Evolutionary conservation across 2,329 filamentous ascomycete genomes (phyloP), one percentile per base, ranked within the genome.

Genomic region (Aspergillus calidoustus): DNA sequence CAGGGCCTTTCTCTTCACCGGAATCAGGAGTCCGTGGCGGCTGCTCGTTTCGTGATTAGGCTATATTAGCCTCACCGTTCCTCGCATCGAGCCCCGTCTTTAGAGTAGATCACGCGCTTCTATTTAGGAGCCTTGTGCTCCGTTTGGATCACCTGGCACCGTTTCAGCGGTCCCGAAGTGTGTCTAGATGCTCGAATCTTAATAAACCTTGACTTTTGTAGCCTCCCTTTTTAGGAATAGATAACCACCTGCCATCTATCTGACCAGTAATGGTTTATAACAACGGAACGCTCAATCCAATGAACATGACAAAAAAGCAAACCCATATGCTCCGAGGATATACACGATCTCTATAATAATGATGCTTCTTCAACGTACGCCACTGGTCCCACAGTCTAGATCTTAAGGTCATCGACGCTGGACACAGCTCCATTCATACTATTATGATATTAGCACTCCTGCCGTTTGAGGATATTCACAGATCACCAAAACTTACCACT

Each of bases 401-500:
- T 6, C 47, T 50, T 15, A 8, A 52, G 49, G 50, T 72, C 69
- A 81, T 64, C 79, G 80, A 31, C 82, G 77, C 64, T 83, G 82
- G 48, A 86, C 80, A 66, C 84, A 86, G 68, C 84, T 81, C 84
- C 84, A 86, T 73, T 86, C 83, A 68, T 84, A 85, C 83, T 86
- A 69, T 31, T 19, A 19, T 31, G 31, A 31, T 17, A 59, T 75
- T 64, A 73, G 72, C 56, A 43, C 38, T 23, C 23, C 4, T 60
- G n/a, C 34, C 19, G 38, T 53, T 19, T 19, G 5, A 30, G 3
- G 23, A 38, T 13, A 3, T 28, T 22, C 23, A 9, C 28, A 8
- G 47, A 15, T 41, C 15, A 15, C 3, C 34, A 15, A 11, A 41
- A 86, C 89, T 86, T 74, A 95, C 91, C 77, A 99, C 94, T 82